These are phyloP conservation scores for Meyerozyma sp. DNA, from an alignment of 1,139 yeast genomes.

Conservation along the genomic window DNA sequence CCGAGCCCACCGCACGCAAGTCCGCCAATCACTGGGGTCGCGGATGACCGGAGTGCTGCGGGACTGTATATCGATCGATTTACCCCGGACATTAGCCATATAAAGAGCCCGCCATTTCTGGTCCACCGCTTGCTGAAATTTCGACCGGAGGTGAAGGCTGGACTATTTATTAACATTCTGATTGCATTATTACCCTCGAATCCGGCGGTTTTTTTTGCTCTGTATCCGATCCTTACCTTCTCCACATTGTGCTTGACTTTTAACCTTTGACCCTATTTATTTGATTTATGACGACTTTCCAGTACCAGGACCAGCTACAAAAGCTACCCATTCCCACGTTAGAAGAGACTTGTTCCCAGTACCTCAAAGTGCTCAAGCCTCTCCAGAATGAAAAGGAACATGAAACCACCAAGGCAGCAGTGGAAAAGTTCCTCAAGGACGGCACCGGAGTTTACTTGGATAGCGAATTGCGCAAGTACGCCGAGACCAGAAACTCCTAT, in stretches of 20 bases:
- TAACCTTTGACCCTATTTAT: not conserved
- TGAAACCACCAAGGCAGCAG: slow-evolving; percentile 54
- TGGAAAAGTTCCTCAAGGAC: slow-evolving; percentile 48
- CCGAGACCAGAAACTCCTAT: slow-evolving; percentile 64
- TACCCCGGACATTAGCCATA: slow-evolving; percentile 1
- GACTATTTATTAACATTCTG: not conserved
- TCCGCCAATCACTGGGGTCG: slow-evolving; percentile 1
- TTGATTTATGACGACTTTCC: slow-evolving; percentile 45
- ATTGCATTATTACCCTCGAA: not conserved
- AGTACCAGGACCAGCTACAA: slow-evolving; percentile 49
- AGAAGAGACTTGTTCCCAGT: slow-evolving; percentile 56
- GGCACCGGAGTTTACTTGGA: slow-evolving; percentile 61
- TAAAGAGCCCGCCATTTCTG: not conserved
- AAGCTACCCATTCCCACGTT: slow-evolving; percentile 79
- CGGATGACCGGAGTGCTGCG: slow-evolving; percentile 1
- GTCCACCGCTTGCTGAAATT: not conserved
- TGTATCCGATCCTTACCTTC: too few relatives aligned
- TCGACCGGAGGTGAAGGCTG: not conserved
- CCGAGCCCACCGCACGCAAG: not conserved
- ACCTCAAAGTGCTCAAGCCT: slow-evolving; percentile 65
- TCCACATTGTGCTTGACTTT: not conserved
- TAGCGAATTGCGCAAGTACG: slow-evolving; percentile 56
- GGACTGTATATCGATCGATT: not conserved
- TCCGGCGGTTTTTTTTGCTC: too few relatives aligned
- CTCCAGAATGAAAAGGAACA: slow-evolving; percentile 72